phyloP scores from a whole-genome alignment of 2,329 filamentous ascomycete genomes.

The Paecilomyces formosus region DNA sequence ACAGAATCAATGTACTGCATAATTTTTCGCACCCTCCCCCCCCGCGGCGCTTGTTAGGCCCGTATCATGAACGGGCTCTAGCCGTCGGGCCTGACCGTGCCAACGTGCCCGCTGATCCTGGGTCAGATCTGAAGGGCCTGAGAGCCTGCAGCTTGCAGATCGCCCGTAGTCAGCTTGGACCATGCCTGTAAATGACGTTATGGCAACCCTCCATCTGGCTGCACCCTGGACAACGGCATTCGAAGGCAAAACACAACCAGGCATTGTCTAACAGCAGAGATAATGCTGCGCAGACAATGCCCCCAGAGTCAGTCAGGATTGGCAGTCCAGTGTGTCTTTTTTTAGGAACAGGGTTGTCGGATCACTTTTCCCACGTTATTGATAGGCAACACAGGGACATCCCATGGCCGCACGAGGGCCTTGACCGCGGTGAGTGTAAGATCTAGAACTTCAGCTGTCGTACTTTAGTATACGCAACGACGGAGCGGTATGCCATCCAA shows the following conservation, averaged over 20 bases:
- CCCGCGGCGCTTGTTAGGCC: neutral
- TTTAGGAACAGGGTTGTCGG: neutral
- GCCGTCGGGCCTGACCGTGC: neutral
- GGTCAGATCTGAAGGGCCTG: neutral
- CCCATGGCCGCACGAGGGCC: neutral
- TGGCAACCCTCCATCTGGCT: neutral
- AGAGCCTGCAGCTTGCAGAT: neutral
- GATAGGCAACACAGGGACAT: neutral
- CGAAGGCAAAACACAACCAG: neutral
- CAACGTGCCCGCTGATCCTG: neutral
- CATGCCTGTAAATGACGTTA: neutral
- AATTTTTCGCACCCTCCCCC: neutral
- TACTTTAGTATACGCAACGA: neutral
- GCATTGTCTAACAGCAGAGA: neutral
- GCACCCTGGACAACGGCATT: neutral
- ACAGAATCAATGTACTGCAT: neutral
- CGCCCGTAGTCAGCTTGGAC: neutral
- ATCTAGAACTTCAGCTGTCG: neutral
- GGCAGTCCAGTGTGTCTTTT: neutral
- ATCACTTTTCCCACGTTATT: neutral
- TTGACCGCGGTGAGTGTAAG: neutral
- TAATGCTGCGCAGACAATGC: neutral
- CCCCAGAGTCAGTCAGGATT: neutral
- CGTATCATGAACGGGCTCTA: neutral
- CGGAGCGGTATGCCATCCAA: neutral